These are phyloP conservation scores for Cicer bijugum DNA, from an alignment of 306 rosid species.

Conservation along the genomic window DNA sequence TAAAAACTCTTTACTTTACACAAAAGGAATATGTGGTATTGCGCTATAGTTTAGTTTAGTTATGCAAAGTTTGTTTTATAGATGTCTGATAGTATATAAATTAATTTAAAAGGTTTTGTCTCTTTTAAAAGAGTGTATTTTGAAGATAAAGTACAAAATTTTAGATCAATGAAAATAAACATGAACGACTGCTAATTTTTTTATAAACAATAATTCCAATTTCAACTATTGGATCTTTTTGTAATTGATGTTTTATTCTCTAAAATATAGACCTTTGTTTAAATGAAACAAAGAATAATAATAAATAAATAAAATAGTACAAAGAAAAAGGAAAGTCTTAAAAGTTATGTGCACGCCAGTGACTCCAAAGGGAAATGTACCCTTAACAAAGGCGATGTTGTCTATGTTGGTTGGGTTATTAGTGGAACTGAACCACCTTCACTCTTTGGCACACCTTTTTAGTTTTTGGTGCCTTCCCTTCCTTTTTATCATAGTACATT, in stretches of 20 bases:
- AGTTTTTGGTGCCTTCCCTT: slow-evolving; percentile 2
- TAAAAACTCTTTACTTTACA: no score
- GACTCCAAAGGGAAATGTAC: slow-evolving; percentile 26
- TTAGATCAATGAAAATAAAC: no score
- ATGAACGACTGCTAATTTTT: no score
- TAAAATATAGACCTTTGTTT: not conserved
- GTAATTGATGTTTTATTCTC: not conserved
- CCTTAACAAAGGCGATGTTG: slow-evolving; percentile 22
- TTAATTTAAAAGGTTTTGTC: no score
- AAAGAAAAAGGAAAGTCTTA: slow-evolving; percentile 3
- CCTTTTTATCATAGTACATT: not conserved
- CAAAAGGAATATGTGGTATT: no score
- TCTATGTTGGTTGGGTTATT: slow-evolving; percentile 19
- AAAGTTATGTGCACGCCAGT: slow-evolving; percentile 32
- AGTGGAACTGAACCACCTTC: slow-evolving; percentile 25
- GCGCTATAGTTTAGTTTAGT: no score
- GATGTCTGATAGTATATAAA: no score
- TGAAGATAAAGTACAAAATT: no score
- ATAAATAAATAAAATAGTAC: not conserved
- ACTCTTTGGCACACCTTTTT: slow-evolving; percentile 15
- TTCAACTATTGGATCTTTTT: not conserved
- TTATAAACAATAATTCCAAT: no score
- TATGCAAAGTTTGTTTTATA: no score
- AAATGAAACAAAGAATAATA: not conserved
- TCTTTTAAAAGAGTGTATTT: no score